Evolutionary conservation across 768 basidiomycete species (phyloP).

Genomic region (Naganishia kalamii): DNA sequence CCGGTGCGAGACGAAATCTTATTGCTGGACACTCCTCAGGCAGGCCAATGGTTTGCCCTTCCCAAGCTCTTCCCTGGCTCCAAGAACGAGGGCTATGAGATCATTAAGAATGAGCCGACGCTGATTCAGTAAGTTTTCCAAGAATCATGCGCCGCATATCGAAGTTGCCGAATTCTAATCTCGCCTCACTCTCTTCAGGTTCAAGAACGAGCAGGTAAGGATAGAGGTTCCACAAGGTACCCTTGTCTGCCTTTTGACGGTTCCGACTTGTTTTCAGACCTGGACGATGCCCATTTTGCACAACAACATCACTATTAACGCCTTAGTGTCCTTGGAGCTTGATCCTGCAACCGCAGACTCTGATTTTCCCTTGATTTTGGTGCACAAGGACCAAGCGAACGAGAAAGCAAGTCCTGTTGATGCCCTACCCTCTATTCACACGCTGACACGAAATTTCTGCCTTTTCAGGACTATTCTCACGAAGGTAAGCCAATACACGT

Average conservation of each 20-base stretch:
- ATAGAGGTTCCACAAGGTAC: not conserved
- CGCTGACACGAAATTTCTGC: not conserved
- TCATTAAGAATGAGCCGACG: slow-evolving; percentile 46
- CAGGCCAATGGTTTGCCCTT: slow-evolving; percentile 50
- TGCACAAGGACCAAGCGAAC: slow-evolving; percentile 51
- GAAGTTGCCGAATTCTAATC: too few species aligned
- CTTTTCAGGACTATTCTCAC: slow-evolving; percentile 47
- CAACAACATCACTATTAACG: slow-evolving; percentile 50
- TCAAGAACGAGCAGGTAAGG: slow-evolving; percentile 50
- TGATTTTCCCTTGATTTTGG: slow-evolving; percentile 48
- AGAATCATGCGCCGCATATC: too few species aligned
- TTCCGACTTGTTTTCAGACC: slow-evolving; percentile 34
- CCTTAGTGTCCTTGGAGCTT: slow-evolving; percentile 48
- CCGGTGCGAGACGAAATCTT: too few species aligned
- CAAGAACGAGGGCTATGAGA: slow-evolving; percentile 47
- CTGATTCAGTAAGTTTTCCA: slow-evolving; percentile 44
- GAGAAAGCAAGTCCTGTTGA: slow-evolving; percentile 33
- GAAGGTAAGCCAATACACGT: too few species aligned
- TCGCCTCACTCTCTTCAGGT: slow-evolving; percentile 28
- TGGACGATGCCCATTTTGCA: slow-evolving; percentile 49
- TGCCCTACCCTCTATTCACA: not conserved
- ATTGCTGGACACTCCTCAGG: slow-evolving; percentile 19
- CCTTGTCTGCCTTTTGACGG: too few species aligned
- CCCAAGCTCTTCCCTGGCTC: slow-evolving; percentile 48
- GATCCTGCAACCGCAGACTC: slow-evolving; percentile 49